These are phyloP conservation scores for Kodamaea laetipori DNA, from an alignment of 805 yeast species.

Conservation along the genomic window DNA sequence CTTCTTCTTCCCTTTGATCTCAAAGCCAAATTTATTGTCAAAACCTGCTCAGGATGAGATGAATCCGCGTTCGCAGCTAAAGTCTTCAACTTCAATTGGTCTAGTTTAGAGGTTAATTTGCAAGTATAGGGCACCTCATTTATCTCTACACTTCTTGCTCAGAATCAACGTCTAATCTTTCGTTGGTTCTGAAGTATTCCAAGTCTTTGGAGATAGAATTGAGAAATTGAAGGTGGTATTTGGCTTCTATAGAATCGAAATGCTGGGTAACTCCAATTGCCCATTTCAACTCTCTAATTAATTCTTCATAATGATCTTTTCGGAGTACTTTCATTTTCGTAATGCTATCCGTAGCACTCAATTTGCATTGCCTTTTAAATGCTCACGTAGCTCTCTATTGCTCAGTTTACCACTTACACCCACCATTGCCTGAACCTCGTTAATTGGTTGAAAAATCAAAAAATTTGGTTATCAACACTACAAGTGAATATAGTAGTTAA, in stretches of 20 bases:
- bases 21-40: slow-evolving; percentile 4
- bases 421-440: not conserved
- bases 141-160: slow-evolving; percentile 13
- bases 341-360: not conserved
- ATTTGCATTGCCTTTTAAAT: not conserved
- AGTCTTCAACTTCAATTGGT: not conserved
- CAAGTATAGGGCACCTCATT: not conserved
- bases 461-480: slow-evolving; percentile 7
- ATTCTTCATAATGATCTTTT: not conserved
- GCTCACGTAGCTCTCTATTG: no score
- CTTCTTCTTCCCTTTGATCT: slow-evolving; percentile 1
- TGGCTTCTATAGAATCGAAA: not conserved
- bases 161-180: slow-evolving; percentile 6
- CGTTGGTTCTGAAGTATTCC: slow-evolving; percentile 10
- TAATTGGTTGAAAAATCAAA: not conserved
- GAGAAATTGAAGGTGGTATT: not conserved
- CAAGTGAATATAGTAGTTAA: slow-evolving; percentile 16
- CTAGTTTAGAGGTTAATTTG: not conserved
- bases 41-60: not conserved
- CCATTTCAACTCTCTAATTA: not conserved
- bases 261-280: not conserved
- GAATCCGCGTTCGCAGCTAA: no score
- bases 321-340: not conserved
- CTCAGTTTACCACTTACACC: not conserved
- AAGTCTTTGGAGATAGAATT: slow-evolving; percentile 11